phyloP scores from a whole-genome alignment of 1,139 yeast species.

The Pichiaceae sp. region DNA sequence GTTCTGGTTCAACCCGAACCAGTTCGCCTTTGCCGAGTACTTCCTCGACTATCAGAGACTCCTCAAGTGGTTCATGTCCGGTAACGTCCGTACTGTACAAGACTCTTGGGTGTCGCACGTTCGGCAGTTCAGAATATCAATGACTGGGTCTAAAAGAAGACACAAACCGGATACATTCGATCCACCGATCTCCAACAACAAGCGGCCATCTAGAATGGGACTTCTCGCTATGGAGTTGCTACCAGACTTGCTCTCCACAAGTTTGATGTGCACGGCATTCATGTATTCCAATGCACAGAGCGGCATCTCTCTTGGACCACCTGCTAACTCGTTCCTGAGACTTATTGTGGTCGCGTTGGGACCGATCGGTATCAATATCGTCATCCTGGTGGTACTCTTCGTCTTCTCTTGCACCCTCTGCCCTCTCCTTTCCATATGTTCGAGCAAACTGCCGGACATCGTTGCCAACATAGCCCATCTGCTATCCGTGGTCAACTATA shows the following conservation, averaged over 20 bases:
- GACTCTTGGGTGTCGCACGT: conserved; percentile 36
- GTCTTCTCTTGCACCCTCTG: conserved; percentile 36
- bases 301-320: conserved; percentile 24
- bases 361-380: conserved; percentile 40
- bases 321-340: conserved; percentile 31
- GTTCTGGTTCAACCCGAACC: conserved; percentile 44
- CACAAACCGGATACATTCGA: conserved; percentile 16
- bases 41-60: conserved; percentile 38
- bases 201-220: conserved; percentile 31
- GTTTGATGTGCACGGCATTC: conserved; percentile 31
- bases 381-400: conserved; percentile 31
- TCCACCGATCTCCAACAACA: conserved; percentile 26
- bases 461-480: conserved; percentile 38
- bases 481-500: conserved; percentile 33
- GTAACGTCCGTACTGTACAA: conserved; percentile 27
- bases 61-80: conserved; percentile 37
- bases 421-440: conserved; percentile 32
- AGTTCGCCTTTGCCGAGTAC: conserved; percentile 40
- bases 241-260: conserved; percentile 25
- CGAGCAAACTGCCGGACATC: conserved; percentile 33
- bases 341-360: conserved; percentile 33
- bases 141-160: conserved; percentile 36
- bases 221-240: conserved; percentile 27
- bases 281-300: conserved; percentile 38
- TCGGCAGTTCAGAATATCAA: conserved; percentile 31